Evolutionary conservation across 441 rosid species (phyloP).

Genomic region (Erodium trifolium): DNA sequence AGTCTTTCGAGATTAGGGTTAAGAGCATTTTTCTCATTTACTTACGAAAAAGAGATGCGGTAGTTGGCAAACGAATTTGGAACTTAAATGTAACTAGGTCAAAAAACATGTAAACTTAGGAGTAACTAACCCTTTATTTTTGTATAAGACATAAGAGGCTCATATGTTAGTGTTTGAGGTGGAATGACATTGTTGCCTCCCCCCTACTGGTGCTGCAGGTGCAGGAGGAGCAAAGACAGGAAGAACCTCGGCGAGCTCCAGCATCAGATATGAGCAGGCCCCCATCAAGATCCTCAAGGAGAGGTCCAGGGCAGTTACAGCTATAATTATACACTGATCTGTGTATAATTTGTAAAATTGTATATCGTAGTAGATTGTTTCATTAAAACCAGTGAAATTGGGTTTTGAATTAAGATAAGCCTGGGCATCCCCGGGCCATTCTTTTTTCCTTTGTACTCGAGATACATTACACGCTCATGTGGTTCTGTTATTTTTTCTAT

Average conservation of each 20-base stretch:
- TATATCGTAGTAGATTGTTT: slow-evolving; percentile 35
- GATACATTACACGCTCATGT: slow-evolving; percentile 27
- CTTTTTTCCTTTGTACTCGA: slow-evolving; percentile 28
- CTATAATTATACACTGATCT: slow-evolving; percentile 32
- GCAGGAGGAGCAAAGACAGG: slow-evolving; percentile 63
- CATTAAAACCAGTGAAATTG: slow-evolving; percentile 28
- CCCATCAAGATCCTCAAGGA: slow-evolving; percentile 66
- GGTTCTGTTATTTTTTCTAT: slow-evolving; percentile 54
- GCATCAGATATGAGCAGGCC: slow-evolving; percentile 41
- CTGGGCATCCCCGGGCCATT: slow-evolving; percentile 19
- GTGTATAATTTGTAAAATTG: slow-evolving; percentile 52
- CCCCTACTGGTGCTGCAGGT: not conserved
- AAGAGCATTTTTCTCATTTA: too few relatives aligned
- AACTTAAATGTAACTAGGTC: too few relatives aligned
- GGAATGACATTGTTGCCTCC: slow-evolving; percentile 8
- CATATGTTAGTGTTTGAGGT: not conserved
- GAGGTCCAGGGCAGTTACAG: slow-evolving; percentile 66
- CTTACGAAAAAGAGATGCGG: too few relatives aligned
- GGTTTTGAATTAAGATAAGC: slow-evolving; percentile 20
- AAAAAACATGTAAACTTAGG: too few relatives aligned
- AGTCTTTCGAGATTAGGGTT: too few relatives aligned
- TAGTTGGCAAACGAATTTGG: too few relatives aligned
- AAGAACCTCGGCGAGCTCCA: slow-evolving; percentile 38
- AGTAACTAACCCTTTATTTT: too few relatives aligned
- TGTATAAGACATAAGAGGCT: too few relatives aligned